phyloP scores from a whole-genome alignment of 768 basidiomycete genomes.

The Ramaria sp. region DNA sequence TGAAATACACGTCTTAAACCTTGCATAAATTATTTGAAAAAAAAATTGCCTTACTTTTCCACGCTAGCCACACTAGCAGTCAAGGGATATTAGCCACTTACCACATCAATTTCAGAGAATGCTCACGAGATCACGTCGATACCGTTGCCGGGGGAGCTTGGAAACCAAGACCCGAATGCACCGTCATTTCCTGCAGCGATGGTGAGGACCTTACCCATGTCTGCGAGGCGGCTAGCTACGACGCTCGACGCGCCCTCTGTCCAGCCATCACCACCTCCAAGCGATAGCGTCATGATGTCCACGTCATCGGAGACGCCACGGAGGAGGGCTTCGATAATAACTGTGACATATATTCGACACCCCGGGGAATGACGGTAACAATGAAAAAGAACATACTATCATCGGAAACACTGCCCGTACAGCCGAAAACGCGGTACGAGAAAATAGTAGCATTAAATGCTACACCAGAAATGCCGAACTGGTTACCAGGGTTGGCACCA shows the following conservation, averaged over 20 bases:
- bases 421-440: constrained; percentile 52
- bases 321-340: constrained; percentile 41
- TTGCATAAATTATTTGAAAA: background rate
- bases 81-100: background rate
- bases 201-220: constrained; percentile 47
- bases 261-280: constrained; percentile 58
- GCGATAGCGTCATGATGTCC: constrained; percentile 57
- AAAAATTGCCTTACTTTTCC: constrained; percentile 27
- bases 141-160: constrained; percentile 41
- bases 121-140: constrained; percentile 42
- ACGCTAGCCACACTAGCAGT: constrained; percentile 32
- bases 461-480: constrained; percentile 59
- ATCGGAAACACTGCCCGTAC: constrained; percentile 37
- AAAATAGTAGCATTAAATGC: constrained; percentile 49
- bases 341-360: constrained; percentile 21
- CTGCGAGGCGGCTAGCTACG: constrained; percentile 47
- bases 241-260: constrained; percentile 43
- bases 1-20: constrained; percentile 12
- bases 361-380: background rate
- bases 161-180: constrained; percentile 50
- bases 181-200: constrained; percentile 51
- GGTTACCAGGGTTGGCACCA: constrained; percentile 48
- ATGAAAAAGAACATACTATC: constrained; percentile 31
- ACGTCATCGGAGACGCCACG: constrained; percentile 40
- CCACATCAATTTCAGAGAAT: constrained; percentile 2